Evolutionary conservation across 2,329 filamentous ascomycete genomes (phyloP).

Genomic region (Zalaria sp.): DNA sequence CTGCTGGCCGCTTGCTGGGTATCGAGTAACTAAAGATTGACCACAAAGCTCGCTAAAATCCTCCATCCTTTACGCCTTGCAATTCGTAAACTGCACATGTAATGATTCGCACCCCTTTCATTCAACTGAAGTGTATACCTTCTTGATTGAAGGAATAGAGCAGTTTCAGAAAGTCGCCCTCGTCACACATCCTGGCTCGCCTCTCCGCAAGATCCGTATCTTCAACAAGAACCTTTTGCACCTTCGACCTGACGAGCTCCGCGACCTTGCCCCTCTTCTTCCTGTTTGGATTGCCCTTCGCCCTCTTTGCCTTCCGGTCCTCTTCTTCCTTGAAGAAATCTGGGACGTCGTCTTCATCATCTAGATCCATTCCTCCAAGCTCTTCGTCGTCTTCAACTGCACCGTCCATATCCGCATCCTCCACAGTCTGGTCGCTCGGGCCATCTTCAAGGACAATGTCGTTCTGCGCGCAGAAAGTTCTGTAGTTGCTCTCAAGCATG

Average conservation of each 20-base stretch:
- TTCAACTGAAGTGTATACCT: conserved; percentile 74
- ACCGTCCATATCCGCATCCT: conserved; percentile 30
- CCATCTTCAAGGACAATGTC: conserved; percentile 65
- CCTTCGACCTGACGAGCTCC: conserved; percentile 73
- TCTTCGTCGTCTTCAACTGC: conserved; percentile 26
- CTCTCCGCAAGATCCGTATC: conserved; percentile 70
- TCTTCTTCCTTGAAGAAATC: conserved; percentile 64
- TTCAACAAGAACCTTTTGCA: conserved; percentile 69
- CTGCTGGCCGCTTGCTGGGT: too few relatives aligned
- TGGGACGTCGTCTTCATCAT: conserved; percentile 58
- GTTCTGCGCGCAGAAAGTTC: conserved; percentile 80
- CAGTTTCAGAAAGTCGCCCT: conserved; percentile 79
- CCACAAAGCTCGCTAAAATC: too few relatives aligned
- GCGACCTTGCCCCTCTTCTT: conserved; percentile 69
- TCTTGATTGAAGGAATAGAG: conserved; percentile 78
- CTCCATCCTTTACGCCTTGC: too few relatives aligned
- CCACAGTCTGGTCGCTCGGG: conserved; percentile 23
- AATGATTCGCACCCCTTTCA: too few relatives aligned
- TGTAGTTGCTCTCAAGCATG: conserved; percentile 78
- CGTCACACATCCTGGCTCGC: conserved; percentile 73
- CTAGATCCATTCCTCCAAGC: conserved; percentile 37
- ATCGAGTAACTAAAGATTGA: too few relatives aligned
- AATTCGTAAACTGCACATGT: too few relatives aligned
- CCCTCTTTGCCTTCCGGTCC: conserved; percentile 41
- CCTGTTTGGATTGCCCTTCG: conserved; percentile 35